A percentile compares a stretch with the other conserved stretches of the same genome.
phyloP scores from a whole-genome alignment of 306 rosid genomes.

The Vigna mungo region DNA sequence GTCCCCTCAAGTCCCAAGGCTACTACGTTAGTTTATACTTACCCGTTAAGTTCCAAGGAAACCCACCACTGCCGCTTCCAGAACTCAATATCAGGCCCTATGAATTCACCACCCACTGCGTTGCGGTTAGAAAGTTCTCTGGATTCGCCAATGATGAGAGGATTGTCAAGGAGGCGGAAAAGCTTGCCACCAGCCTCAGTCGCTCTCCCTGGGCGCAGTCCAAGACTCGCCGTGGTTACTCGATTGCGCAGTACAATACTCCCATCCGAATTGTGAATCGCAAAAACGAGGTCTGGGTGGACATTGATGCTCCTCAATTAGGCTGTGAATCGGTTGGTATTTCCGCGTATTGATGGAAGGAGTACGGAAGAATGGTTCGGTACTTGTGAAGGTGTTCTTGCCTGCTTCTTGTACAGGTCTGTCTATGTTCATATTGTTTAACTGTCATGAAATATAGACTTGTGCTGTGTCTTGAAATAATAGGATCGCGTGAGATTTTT shows the following conservation, averaged over 20 bases:
- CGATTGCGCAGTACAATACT: slow-evolving; percentile 75
- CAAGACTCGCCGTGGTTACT: slow-evolving; percentile 56
- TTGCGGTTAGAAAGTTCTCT: slow-evolving; percentile 75
- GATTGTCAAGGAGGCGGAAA: slow-evolving; percentile 74
- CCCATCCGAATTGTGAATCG: slow-evolving; percentile 63
- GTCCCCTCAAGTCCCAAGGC: slow-evolving; percentile 75
- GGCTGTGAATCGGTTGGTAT: slow-evolving; percentile 45
- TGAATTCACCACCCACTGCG: slow-evolving; percentile 54
- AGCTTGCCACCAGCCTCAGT: slow-evolving; percentile 68
- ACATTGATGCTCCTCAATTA: slow-evolving; percentile 53
- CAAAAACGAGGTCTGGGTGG: slow-evolving; percentile 85
- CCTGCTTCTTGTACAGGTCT: background rate
- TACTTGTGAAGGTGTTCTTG: background rate
- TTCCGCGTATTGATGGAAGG: slow-evolving; percentile 53
- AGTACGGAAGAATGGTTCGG: background rate
- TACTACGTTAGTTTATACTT: slow-evolving; percentile 65
- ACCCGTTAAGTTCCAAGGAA: slow-evolving; percentile 68
- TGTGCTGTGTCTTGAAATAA: slow-evolving; percentile 23
- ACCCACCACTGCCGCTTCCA: slow-evolving; percentile 78
- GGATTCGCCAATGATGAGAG: slow-evolving; percentile 72
- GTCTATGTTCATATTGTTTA: background rate
- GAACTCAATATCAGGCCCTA: slow-evolving; percentile 61
- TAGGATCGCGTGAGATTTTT: background rate
- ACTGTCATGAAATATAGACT: slow-evolving; percentile 13
- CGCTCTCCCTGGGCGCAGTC: slow-evolving; percentile 69